Evolutionary conservation across 306 rosid species (phyloP).

Genomic region (Pterocarpus santalinus): DNA sequence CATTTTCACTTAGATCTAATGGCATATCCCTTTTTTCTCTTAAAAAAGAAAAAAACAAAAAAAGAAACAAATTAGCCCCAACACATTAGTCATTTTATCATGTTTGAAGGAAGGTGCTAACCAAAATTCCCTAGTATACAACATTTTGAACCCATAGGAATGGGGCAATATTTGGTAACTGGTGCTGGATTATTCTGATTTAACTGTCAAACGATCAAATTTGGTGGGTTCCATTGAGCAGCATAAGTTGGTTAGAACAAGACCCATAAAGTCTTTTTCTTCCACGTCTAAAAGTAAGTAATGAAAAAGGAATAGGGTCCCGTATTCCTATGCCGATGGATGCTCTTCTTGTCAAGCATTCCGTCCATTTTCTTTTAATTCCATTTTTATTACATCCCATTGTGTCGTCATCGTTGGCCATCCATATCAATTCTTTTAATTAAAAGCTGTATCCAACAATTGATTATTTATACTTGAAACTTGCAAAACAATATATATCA

Average conservation of each 20-base stretch:
- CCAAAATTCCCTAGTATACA: not conserved
- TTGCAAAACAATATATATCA: not conserved
- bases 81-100: not conserved
- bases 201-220: not conserved
- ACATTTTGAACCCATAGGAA: not conserved
- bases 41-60: too few species aligned
- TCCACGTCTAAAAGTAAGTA: not conserved
- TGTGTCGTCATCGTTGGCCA: conserved; percentile 34
- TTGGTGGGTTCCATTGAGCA: conserved; percentile 35
- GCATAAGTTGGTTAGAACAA: conserved; percentile 32
- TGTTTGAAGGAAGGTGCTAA: not conserved
- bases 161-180: not conserved
- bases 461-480: conserved; percentile 41
- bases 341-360: conserved; percentile 35
- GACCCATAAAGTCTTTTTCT: conserved; percentile 34
- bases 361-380: not conserved
- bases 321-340: not conserved
- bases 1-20: too few species aligned
- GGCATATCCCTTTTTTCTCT: too few species aligned
- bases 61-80: not conserved
- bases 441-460: conserved; percentile 61
- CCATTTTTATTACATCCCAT: not conserved
- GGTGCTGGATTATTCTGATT: not conserved
- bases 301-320: conserved; percentile 25
- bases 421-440: conserved; percentile 42